Evolutionary conservation across 768 basidiomycete genomes (phyloP), one percentile per base, ranked within the genome.

Genomic region (Pulveroboletus frians): DNA sequence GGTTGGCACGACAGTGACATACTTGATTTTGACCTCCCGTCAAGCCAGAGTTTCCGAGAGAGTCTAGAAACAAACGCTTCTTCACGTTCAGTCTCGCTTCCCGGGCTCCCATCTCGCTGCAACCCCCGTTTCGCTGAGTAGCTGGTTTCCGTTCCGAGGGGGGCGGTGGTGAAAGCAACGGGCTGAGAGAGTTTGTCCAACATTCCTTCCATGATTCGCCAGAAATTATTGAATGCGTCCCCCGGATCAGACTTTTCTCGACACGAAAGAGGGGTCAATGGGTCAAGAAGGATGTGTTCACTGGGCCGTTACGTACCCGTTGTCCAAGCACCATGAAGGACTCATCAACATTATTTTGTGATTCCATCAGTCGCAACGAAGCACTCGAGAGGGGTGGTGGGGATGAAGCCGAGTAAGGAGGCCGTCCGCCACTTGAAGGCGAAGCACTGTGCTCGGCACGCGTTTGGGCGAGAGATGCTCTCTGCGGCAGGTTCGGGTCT

Each of bases 311-410:
- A 50, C 73, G 58, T 59, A 88, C 86, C 57, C 81, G 77, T 63
- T 90, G 88, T 15, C 87, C 88, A 3, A 92, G 73, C 2, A 92
- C 74, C 89, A 92, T 90, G 59, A 92, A 92, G 0, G 90, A 92
- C 62, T 92, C 90, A 40, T 91, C 90, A 1, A 87, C 85, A 2
- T 83, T 79, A 52, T 79, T 78, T 61, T 76, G 73, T 26, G 79
- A 78, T 52, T 85, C 76, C 47, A 71, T 66, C 73, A 63, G 35
- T 48, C 63, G 53, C 51, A 62, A 39, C 18, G 67, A 60, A 10
- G 70, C 43, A 20, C 62, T 69, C 15, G 74, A 71, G 9, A 75
- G 75, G 4, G 77, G 73, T 27, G 79, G 77, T 15, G 77, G 73
- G 3, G 72, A 74, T 1, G 76, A 62, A 21, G 71, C 66, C 44